phyloP scores from a whole-genome alignment of 2,329 filamentous ascomycete species.

The Rasamsonia emersonii region DNA sequence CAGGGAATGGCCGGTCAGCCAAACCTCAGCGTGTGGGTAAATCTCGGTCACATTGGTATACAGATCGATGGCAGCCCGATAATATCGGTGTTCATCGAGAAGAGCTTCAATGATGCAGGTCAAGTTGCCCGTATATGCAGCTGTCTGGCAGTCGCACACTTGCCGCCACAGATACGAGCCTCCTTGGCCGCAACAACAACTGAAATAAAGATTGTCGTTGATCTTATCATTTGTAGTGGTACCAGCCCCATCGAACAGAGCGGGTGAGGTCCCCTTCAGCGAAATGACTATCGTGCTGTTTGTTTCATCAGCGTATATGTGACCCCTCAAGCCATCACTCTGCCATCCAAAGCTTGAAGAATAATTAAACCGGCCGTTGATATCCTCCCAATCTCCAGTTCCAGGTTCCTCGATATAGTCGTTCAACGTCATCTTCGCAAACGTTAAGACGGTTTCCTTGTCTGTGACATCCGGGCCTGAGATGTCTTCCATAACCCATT shows the following conservation, averaged over 20 bases:
- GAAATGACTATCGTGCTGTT: conserved; percentile 88
- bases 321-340: conserved; percentile 76
- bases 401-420: conserved; percentile 72
- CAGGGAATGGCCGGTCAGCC: conserved; percentile 87
- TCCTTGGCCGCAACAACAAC: conserved; percentile 93
- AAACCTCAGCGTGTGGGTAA: conserved; percentile 76
- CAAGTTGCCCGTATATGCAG: conserved; percentile 82
- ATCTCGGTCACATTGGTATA: conserved; percentile 86
- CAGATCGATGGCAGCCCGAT: conserved; percentile 76
- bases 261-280: conserved; percentile 81
- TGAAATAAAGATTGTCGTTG: conserved; percentile 97
- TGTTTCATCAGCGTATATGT: conserved; percentile 78
- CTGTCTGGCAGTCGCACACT: conserved; percentile 85
- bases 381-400: conserved; percentile 73
- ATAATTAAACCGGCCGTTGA: conserved; percentile 71
- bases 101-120: conserved; percentile 75
- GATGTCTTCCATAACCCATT: conserved; percentile 77
- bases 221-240: conserved; percentile 96
- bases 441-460: conserved; percentile 70
- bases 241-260: conserved; percentile 91
- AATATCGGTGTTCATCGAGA: conserved; percentile 79
- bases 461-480: conserved; percentile 74
- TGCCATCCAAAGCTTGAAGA: conserved; percentile 91
- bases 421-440: conserved; percentile 82
- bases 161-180: conserved; percentile 83